Percentiles rank a stretch among this genome's conserved stretches.
These are phyloP conservation scores for Croton setiger DNA, from an alignment of 441 rosid genomes.

Conservation along the genomic window DNA sequence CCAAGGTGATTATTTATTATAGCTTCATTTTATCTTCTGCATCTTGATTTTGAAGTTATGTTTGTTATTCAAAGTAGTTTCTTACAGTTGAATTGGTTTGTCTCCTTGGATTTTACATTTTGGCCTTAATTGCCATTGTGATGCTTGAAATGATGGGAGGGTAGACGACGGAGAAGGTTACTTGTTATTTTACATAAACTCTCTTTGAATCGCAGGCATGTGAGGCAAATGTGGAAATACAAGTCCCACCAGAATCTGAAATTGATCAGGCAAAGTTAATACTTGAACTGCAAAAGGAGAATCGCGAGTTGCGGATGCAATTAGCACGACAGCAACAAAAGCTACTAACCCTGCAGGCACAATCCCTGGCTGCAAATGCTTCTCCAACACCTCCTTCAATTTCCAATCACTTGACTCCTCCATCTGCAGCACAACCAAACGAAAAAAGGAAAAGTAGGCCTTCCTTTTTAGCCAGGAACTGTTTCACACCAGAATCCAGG, in stretches of 20 bases:
- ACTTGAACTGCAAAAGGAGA: slow-evolving; percentile 82
- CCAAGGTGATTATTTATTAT: slow-evolving; percentile 41
- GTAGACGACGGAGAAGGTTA: background rate
- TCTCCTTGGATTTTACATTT: slow-evolving; percentile 8
- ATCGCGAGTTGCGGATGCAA: slow-evolving; percentile 71
- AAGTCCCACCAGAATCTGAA: slow-evolving; percentile 46
- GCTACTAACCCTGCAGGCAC: slow-evolving; percentile 65
- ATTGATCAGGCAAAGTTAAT: slow-evolving; percentile 62
- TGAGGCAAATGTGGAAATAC: slow-evolving; percentile 51
- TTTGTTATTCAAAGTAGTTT: no score
- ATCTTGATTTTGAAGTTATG: background rate
- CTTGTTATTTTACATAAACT: background rate
- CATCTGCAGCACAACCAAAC: slow-evolving; percentile 49
- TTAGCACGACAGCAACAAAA: slow-evolving; percentile 73
- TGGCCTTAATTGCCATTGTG: background rate
- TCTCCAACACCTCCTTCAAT: slow-evolving; percentile 75
- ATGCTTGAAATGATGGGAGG: background rate
- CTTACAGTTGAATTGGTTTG: background rate
- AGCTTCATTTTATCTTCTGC: background rate
- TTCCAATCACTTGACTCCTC: slow-evolving; percentile 66
- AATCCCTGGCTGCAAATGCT: slow-evolving; percentile 56
- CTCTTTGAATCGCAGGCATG: slow-evolving; percentile 36
- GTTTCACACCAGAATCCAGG: slow-evolving; percentile 77
- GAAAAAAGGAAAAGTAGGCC: slow-evolving; percentile 59
- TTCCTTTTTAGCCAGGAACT: slow-evolving; percentile 59